These are phyloP conservation scores for Phytophthora megakarya DNA, from an alignment of 352 stramenopile genomes.

Conservation along the genomic window DNA sequence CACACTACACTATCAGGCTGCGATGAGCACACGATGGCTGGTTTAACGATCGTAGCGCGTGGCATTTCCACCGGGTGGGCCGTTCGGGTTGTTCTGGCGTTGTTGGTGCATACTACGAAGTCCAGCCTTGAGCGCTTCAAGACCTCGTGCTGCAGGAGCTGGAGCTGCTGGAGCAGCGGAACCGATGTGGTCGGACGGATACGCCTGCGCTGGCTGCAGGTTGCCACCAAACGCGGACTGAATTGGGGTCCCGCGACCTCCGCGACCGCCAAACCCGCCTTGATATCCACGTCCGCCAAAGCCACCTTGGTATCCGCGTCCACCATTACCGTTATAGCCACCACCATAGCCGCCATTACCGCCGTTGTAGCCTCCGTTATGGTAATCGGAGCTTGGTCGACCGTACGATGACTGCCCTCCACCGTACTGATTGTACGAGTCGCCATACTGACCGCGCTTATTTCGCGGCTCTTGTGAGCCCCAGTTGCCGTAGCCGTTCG, in stretches of 20 bases:
- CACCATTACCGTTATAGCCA: conserved; percentile 23
- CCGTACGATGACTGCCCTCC: conserved; percentile 36
- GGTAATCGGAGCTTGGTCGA: conserved; percentile 42
- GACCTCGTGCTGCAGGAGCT: conserved; percentile 41
- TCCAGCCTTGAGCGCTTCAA: conserved; percentile 80
- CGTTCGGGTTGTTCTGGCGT: conserved; percentile 41
- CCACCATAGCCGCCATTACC: conserved; percentile 22
- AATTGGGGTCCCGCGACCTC: conserved; percentile 52
- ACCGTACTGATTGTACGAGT: conserved; percentile 34
- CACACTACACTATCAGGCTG: conserved; percentile 39
- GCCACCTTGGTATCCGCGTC: conserved; percentile 33
- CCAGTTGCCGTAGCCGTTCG: conserved; percentile 77
- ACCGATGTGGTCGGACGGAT: conserved; percentile 45
- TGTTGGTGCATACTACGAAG: conserved; percentile 88
- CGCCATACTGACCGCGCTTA: conserved; percentile 67
- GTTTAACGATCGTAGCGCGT: conserved; percentile 66
- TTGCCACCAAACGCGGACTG: conserved; percentile 68
- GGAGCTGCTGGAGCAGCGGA: conserved; percentile 28
- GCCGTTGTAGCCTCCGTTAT: conserved; percentile 33
- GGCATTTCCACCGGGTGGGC: conserved; percentile 23
- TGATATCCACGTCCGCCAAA: conserved; percentile 36
- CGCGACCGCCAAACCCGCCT: conserved; percentile 35
- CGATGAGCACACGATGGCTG: conserved; percentile 5
- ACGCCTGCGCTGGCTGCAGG: conserved; percentile 55
- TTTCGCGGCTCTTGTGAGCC: conserved; percentile 79